Evolutionary conservation across 2,329 filamentous ascomycete genomes (phyloP).

Genomic region (Fusarium zealandicum): DNA sequence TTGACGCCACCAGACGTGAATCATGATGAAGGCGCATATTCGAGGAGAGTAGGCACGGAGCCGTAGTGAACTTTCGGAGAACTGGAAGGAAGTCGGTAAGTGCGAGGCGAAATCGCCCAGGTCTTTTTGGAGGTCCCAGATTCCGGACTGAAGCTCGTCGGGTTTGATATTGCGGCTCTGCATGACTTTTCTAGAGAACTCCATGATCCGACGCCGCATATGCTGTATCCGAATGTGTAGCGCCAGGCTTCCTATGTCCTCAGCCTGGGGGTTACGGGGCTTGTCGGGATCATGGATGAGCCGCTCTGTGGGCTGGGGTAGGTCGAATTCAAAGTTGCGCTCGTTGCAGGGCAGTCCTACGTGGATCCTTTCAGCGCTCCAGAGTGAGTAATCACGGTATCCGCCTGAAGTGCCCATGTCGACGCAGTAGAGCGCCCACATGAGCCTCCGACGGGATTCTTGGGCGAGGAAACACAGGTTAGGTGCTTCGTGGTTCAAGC

Average conservation of each 20-base stretch:
- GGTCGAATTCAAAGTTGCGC: slow-evolving; percentile 62
- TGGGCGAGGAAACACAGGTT: slow-evolving; percentile 51
- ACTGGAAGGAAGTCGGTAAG: slow-evolving; percentile 63
- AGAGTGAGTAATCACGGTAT: slow-evolving; percentile 55
- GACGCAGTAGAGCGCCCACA: slow-evolving; percentile 55
- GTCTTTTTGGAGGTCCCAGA: slow-evolving; percentile 57
- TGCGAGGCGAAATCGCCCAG: slow-evolving; percentile 61
- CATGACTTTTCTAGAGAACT: slow-evolving; percentile 57
- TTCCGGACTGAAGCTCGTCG: slow-evolving; percentile 52
- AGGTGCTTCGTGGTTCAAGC: slow-evolving; percentile 53
- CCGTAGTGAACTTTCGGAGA: slow-evolving; percentile 63
- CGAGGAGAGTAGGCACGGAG: slow-evolving; percentile 64
- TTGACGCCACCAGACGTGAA: slow-evolving; percentile 66
- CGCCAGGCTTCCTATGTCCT: slow-evolving; percentile 63
- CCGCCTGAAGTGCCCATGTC: slow-evolving; percentile 53
- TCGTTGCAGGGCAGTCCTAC: slow-evolving; percentile 54
- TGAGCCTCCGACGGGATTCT: slow-evolving; percentile 52
- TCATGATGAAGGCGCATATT: slow-evolving; percentile 66
- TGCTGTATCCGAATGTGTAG: slow-evolving; percentile 64
- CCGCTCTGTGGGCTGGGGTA: slow-evolving; percentile 61
- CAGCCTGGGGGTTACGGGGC: slow-evolving; percentile 49
- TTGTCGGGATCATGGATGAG: slow-evolving; percentile 55
- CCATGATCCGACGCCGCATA: slow-evolving; percentile 61
- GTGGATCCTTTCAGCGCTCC: slow-evolving; percentile 51
- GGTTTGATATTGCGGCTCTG: slow-evolving; percentile 50